These are phyloP conservation scores for Bretziella fagacearum DNA, from an alignment of 2,329 filamentous ascomycete genomes.

Conservation along the genomic window DNA sequence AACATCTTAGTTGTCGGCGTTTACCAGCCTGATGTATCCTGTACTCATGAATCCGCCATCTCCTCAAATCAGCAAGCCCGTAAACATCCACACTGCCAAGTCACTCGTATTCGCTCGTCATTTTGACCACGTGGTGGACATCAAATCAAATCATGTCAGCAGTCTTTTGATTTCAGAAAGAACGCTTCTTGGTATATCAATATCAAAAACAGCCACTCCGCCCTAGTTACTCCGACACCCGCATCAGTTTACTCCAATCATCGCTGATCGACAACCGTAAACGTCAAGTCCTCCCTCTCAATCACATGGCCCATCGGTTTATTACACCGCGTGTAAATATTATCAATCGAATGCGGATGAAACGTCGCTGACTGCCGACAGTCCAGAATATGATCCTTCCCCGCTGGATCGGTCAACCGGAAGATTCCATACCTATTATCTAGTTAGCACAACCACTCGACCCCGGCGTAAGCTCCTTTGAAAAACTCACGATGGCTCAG, in stretches of 20 bases:
- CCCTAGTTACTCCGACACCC: too few species aligned
- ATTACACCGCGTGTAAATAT: slow-evolving; percentile 62
- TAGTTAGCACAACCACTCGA: slow-evolving; percentile 7
- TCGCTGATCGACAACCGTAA: slow-evolving; percentile 39
- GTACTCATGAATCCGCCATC: too few species aligned
- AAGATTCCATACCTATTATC: slow-evolving; percentile 69
- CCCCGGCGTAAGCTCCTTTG: too few species aligned
- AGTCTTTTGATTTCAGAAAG: too few species aligned
- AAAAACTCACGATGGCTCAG: slow-evolving; percentile 49
- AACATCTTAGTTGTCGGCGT: too few species aligned
- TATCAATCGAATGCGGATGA: slow-evolving; percentile 51
- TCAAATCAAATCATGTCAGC: too few species aligned
- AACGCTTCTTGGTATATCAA: background rate
- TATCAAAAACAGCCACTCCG: too few species aligned
- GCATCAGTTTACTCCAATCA: slow-evolving; percentile 15
- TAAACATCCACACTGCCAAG: too few species aligned
- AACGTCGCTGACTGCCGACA: slow-evolving; percentile 70
- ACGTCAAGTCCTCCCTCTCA: slow-evolving; percentile 48
- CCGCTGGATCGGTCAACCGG: slow-evolving; percentile 81
- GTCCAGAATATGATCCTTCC: slow-evolving; percentile 64
- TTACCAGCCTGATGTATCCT: too few species aligned
- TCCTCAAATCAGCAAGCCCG: too few species aligned
- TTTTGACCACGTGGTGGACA: too few species aligned
- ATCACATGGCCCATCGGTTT: slow-evolving; percentile 52
- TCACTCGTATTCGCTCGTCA: too few species aligned